A percentile compares a stretch with the other conserved stretches of the same genome.
Evolutionary conservation across 345 rosid species (phyloP).

Genomic region (Atalantia buxifolia): DNA sequence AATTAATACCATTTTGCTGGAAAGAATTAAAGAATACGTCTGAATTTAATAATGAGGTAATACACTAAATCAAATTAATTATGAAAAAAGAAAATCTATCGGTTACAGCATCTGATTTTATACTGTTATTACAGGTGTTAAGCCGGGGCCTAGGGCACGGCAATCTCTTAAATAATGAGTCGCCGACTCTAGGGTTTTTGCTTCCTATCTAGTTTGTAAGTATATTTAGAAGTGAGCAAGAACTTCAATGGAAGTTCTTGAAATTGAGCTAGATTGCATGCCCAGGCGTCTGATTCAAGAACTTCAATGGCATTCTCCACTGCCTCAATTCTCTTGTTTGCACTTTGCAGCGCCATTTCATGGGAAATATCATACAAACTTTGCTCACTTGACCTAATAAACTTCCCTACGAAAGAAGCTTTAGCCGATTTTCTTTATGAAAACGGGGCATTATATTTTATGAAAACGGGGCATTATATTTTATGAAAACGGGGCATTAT

Average conservation of each 20-base stretch:
- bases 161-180: neutral
- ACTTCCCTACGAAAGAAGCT: constrained; percentile 41
- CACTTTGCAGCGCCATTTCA: constrained; percentile 51
- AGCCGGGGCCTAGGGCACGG: neutral
- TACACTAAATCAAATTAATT: neutral
- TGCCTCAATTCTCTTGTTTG: constrained; percentile 64
- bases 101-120: neutral
- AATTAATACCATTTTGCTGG: neutral
- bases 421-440: constrained; percentile 35
- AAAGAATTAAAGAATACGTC: neutral
- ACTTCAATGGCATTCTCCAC: constrained; percentile 66
- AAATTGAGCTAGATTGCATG: too few species aligned
- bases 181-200: neutral
- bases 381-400: constrained; percentile 28
- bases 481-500: too few species aligned
- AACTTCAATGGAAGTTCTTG: constrained; percentile 58
- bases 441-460: too few species aligned
- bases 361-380: constrained; percentile 41
- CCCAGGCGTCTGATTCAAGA: too few species aligned
- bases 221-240: constrained; percentile 77
- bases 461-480: too few species aligned
- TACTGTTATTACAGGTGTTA: neutral
- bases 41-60: neutral
- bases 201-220: constrained; percentile 35
- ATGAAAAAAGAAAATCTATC: neutral